Evolutionary conservation across 2,329 filamentous ascomycete species (phyloP).

Genomic region (Cladosporium cucumerinum): DNA sequence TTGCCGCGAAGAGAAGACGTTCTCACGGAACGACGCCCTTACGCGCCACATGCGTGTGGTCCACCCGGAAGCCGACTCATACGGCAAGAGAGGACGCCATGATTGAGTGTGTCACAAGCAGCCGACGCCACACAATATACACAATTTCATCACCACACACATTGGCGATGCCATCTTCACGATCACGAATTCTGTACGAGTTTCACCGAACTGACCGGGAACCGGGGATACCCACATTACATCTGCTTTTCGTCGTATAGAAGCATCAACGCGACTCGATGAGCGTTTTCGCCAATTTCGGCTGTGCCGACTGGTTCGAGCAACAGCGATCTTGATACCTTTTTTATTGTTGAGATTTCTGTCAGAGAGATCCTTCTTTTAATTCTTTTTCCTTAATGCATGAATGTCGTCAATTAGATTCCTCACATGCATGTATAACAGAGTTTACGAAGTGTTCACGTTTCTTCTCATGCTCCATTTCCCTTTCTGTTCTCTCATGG

Average conservation of each 20-base stretch:
- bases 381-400: not conserved
- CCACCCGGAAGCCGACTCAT: constrained; percentile 76
- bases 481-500: not conserved
- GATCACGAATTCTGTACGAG: not conserved
- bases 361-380: not conserved
- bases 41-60: constrained; percentile 93
- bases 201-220: not conserved
- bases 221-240: not conserved
- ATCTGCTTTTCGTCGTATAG: not conserved
- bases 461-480: not conserved
- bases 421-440: not conserved
- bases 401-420: not conserved
- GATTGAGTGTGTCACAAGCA: not conserved
- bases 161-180: not conserved
- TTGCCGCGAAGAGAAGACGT: constrained; percentile 95
- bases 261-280: not conserved
- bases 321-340: not conserved
- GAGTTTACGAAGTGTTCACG: not conserved
- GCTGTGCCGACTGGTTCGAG: constrained; percentile 1
- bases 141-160: not conserved
- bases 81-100: constrained; percentile 57
- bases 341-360: not conserved
- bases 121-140: not conserved
- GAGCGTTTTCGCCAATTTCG: not conserved
- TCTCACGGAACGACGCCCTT: constrained; percentile 89